These are phyloP conservation scores for Saccharomyces paradoxus DNA, from an alignment of 805 yeast genomes.

Conservation along the genomic window DNA sequence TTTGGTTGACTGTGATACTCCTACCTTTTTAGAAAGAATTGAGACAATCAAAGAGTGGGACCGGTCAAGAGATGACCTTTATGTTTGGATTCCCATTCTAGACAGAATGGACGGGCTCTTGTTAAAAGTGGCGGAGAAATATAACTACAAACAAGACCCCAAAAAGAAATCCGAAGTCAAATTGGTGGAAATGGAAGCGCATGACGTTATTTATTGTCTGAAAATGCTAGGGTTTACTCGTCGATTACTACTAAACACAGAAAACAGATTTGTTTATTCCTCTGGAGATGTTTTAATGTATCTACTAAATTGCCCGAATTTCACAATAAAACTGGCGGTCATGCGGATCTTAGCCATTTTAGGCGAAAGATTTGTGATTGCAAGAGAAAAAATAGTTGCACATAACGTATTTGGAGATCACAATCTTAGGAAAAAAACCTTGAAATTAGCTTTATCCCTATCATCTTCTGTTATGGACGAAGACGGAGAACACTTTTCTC, in stretches of 20 bases:
- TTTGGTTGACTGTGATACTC: conserved; percentile 32
- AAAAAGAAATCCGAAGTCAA: conserved; percentile 40
- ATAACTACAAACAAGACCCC: conserved; percentile 29
- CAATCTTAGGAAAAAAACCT: conserved; percentile 37
- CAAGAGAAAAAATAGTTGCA: conserved; percentile 25
- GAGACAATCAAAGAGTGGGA: conserved; percentile 42
- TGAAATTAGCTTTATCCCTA: conserved; percentile 46
- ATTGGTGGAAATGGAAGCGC: conserved; percentile 36
- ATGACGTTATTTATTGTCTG: conserved; percentile 42
- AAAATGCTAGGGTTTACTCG: conserved; percentile 55
- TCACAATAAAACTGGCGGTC: conserved; percentile 51
- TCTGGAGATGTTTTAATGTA: conserved; percentile 53
- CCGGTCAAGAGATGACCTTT: conserved; percentile 58
- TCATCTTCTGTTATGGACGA: conserved; percentile 42
- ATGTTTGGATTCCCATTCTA: conserved; percentile 69
- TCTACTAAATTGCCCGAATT: conserved; percentile 51
- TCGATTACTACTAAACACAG: conserved; percentile 58
- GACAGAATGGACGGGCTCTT: conserved; percentile 67
- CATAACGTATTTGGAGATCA: conserved; percentile 19
- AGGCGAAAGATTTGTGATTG: conserved; percentile 49
- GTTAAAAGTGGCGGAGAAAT: conserved; percentile 45
- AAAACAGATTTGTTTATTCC: conserved; percentile 59
- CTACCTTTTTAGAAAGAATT: conserved; percentile 36
- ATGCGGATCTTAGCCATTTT: conserved; percentile 52
- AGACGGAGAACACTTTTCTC: conserved; percentile 35